These are phyloP conservation scores for Avena insularis DNA, from an alignment of 176 grass and related monocot species.

Conservation along the genomic window DNA sequence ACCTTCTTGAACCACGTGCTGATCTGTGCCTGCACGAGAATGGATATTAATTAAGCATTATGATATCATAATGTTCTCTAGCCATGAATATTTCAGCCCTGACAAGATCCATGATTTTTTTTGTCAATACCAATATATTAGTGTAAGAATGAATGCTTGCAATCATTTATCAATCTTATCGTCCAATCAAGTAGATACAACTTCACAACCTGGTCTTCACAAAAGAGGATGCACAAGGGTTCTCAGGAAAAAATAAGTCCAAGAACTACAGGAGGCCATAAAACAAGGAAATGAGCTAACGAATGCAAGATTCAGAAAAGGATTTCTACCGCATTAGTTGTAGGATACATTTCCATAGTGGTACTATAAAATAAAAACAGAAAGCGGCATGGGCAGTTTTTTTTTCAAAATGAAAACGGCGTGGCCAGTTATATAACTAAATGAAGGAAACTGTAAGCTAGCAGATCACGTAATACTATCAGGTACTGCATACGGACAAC, in stretches of 20 bases:
- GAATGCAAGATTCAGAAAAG: slow-evolving; percentile 7
- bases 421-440: not conserved
- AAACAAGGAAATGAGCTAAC: slow-evolving; percentile 1
- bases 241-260: not conserved
- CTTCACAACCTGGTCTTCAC: not conserved
- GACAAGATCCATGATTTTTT: not conserved
- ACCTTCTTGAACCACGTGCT: not conserved
- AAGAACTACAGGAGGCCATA: not conserved
- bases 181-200: not conserved
- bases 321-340: not conserved
- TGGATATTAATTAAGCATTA: not conserved
- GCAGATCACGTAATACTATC: not conserved
- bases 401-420: not conserved
- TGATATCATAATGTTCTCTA: not conserved
- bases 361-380: not conserved
- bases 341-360: not conserved
- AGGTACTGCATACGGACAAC: not conserved
- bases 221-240: not conserved
- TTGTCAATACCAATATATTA: not conserved
- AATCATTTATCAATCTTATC: not conserved
- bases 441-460: not conserved
- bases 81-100: not conserved
- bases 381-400: not conserved
- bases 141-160: not conserved
- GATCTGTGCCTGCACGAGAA: not conserved